Conservation (phyloP, 78 protist genomes). For the Dictyostelium brefeldianum region DNA sequence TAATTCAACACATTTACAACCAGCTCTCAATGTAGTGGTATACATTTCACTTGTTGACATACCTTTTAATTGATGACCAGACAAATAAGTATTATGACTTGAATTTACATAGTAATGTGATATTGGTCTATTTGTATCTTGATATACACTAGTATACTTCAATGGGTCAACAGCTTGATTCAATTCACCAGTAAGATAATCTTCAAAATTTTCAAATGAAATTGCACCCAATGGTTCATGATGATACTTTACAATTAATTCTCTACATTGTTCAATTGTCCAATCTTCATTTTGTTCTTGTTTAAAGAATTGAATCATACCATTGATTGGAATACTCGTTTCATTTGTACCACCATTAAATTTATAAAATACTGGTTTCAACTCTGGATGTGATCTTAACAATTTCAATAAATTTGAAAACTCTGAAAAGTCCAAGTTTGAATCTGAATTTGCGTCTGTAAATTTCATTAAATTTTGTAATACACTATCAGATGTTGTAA, state of each 20-base stretch:
- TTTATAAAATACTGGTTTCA: conserved; percentile 10
- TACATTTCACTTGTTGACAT: conserved; percentile 84
- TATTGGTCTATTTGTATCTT: conserved; percentile 88
- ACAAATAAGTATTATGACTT: conserved; percentile 95
- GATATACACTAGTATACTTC: background rate
- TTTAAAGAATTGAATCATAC: conserved; percentile 44
- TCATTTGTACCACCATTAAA: background rate
- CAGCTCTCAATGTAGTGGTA: conserved; percentile 45
- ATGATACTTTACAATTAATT: conserved; percentile 29
- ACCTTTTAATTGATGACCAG: conserved; percentile 90
- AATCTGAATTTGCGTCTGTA: conserved; percentile 41
- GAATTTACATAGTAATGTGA: conserved; percentile 86
- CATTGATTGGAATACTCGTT: background rate
- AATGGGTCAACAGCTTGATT: conserved; percentile 6
- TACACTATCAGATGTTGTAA: conserved; percentile 13
- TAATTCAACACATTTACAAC: conserved; percentile 92
- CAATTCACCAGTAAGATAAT: background rate
- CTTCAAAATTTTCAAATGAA: conserved; percentile 47
- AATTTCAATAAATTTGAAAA: conserved; percentile 39
- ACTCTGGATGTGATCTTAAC: conserved; percentile 46
- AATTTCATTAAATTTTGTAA: conserved; percentile 9
- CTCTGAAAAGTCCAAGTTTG: conserved; percentile 38
- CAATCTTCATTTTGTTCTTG: conserved; percentile 41
- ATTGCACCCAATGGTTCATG: conserved; percentile 12
- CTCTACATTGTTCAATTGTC: background rate